Evolutionary conservation across 345 rosid genomes (phyloP).

Genomic region (Populus davidiana): DNA sequence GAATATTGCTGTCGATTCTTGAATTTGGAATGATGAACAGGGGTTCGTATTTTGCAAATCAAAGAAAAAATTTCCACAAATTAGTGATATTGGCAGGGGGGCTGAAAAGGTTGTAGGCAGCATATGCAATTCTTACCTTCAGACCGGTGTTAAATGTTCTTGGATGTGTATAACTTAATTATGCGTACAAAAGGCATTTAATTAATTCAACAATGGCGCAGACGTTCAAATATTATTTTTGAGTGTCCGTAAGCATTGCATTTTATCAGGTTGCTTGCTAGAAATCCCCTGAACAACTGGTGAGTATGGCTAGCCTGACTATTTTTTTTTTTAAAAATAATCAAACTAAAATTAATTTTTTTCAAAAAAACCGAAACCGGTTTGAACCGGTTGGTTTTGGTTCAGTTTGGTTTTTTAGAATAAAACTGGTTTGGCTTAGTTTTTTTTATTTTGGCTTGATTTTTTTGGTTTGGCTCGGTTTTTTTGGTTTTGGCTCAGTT

Average conservation of each 20-base stretch:
- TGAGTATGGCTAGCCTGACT: background rate
- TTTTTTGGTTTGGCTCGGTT: no score
- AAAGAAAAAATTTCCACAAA: background rate
- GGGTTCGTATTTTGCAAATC: background rate
- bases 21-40: background rate
- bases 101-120: background rate
- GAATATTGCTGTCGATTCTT: constrained; percentile 1
- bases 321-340: no score
- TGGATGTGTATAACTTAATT: background rate
- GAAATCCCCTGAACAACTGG: background rate
- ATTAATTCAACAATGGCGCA: background rate
- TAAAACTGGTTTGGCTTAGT: no score
- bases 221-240: background rate
- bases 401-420: no score
- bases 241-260: background rate
- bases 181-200: background rate
- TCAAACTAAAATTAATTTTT: no score
- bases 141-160: background rate
- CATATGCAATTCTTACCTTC: background rate
- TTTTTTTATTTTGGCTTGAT: no score
- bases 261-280: background rate
- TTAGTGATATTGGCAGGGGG: background rate
- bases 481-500: no score
- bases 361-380: no score
- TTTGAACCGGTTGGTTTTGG: no score